A percentile compares a stretch with the other conserved stretches of the same genome.
Evolutionary conservation across 2,329 filamentous ascomycete species (phyloP).

Genomic region (Lanzia echinophila): DNA sequence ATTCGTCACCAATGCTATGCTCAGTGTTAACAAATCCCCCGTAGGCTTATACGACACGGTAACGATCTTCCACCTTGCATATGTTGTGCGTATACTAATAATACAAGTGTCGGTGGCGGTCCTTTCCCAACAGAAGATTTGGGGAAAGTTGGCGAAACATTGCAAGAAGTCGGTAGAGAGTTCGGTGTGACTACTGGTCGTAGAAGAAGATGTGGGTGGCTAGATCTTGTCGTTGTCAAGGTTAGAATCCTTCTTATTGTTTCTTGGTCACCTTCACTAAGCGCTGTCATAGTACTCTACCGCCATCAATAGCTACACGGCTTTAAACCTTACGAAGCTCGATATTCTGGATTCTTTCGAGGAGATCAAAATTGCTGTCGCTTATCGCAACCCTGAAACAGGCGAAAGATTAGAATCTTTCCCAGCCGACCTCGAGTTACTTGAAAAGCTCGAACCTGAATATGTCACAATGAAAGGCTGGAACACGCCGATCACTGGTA

Average conservation of each 20-base stretch:
- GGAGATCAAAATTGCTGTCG: slow-evolving; percentile 66
- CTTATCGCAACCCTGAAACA: slow-evolving; percentile 50
- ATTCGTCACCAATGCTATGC: background rate
- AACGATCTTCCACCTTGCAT: background rate
- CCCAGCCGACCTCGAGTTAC: slow-evolving; percentile 53
- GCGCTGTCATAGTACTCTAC: slow-evolving; percentile 49
- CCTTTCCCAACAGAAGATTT: slow-evolving; percentile 60
- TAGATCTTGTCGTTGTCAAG: slow-evolving; percentile 46
- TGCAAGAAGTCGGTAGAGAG: slow-evolving; percentile 43
- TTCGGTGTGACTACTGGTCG: slow-evolving; percentile 44
- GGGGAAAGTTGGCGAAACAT: slow-evolving; percentile 38
- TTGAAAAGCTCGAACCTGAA: slow-evolving; percentile 41
- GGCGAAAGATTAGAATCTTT: slow-evolving; percentile 51
- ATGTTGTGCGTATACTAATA: slow-evolving; percentile 47
- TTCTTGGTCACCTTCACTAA: background rate
- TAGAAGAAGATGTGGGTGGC: slow-evolving; percentile 54
- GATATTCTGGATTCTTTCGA: slow-evolving; percentile 69
- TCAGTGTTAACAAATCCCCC: background rate
- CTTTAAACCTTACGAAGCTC: slow-evolving; percentile 54
- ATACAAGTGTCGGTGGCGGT: slow-evolving; percentile 49
- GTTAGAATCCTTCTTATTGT: background rate
- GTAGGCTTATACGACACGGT: slow-evolving; percentile 2
- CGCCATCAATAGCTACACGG: slow-evolving; percentile 30
- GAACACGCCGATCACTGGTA: slow-evolving; percentile 62
- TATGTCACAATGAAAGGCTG: slow-evolving; percentile 59